Conservation (phyloP, 352 stramenopile species). For the Globisporangium barbulae region DNA sequence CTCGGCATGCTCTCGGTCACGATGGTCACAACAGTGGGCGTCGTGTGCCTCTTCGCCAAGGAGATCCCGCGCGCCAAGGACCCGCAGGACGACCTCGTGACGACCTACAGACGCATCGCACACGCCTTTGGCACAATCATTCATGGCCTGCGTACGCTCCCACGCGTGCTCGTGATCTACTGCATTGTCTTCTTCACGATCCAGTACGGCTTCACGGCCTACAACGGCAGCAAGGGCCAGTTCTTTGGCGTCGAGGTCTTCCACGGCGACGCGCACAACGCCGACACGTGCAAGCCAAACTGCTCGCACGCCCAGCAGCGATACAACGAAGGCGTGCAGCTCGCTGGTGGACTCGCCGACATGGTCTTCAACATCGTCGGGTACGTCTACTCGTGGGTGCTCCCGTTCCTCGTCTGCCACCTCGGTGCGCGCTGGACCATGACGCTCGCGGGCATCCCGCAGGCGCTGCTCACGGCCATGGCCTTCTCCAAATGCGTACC, state of each 20-base stretch:
- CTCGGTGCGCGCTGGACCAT: constrained; percentile 33
- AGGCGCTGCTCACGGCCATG: constrained; percentile 41
- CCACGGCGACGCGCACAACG: constrained; percentile 30
- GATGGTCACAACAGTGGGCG: constrained; percentile 51
- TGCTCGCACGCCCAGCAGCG: constrained; percentile 36
- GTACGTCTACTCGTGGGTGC: constrained; percentile 41
- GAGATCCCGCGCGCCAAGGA: constrained; percentile 33
- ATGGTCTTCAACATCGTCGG: constrained; percentile 38
- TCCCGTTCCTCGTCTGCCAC: constrained; percentile 34
- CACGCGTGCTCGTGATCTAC: constrained; percentile 37
- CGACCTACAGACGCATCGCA: constrained; percentile 21
- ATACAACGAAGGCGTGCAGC: constrained; percentile 39
- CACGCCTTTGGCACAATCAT: constrained; percentile 47
- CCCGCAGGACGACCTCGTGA: constrained; percentile 8
- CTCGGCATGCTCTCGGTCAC: constrained; percentile 66
- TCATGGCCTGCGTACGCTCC: constrained; percentile 41
- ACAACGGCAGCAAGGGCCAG: constrained; percentile 62
- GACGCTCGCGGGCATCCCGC: constrained; percentile 34
- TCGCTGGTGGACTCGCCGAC: constrained; percentile 41
- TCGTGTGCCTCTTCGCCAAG: constrained; percentile 54
- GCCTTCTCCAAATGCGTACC: constrained; percentile 33
- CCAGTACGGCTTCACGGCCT: constrained; percentile 50
- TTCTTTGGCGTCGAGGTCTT: constrained; percentile 59
- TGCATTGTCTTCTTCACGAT: constrained; percentile 44
- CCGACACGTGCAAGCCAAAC: constrained; percentile 31